phyloP scores from a whole-genome alignment of 441 rosid species.

The Eruca vesicaria region DNA sequence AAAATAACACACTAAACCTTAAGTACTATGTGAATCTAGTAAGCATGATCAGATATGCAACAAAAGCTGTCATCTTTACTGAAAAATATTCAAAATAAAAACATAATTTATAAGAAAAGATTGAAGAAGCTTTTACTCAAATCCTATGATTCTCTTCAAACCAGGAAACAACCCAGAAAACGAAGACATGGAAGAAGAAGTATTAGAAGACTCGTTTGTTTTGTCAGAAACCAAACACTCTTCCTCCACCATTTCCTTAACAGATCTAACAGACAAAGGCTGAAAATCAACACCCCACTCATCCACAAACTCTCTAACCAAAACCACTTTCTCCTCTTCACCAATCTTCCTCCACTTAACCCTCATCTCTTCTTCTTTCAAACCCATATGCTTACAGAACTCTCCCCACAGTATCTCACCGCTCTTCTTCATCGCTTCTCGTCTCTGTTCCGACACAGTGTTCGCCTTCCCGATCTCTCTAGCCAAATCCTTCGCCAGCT shows the following conservation, averaged over 20 bases:
- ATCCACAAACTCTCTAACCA: conserved; percentile 51
- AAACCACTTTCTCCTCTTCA: conserved; percentile 50
- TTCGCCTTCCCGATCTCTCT: conserved; percentile 55
- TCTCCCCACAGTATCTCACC: conserved; percentile 56
- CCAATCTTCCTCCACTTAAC: conserved; percentile 56
- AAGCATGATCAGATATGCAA: background rate
- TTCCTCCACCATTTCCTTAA: conserved; percentile 64
- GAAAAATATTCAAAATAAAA: conserved; percentile 1
- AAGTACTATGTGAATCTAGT: background rate
- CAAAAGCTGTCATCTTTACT: background rate
- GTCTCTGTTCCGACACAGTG: conserved; percentile 44
- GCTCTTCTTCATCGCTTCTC: conserved; percentile 79
- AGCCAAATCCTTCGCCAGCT: conserved; percentile 62
- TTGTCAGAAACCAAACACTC: conserved; percentile 42
- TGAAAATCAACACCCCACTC: conserved; percentile 62
- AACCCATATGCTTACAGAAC: conserved; percentile 47
- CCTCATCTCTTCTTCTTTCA: conserved; percentile 50
- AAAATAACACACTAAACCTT: background rate
- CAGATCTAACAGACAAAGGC: conserved; percentile 65
- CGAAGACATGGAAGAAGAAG: conserved; percentile 26
- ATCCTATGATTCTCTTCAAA: conserved; percentile 62
- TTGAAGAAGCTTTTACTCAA: conserved; percentile 13
- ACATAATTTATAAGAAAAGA: background rate
- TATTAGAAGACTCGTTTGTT: conserved; percentile 1
- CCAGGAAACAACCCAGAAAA: conserved; percentile 48